Base-by-base conservation (phyloP, 1,284 basidiomycete genomes). In the Vanrija pseudolonga region DNA sequence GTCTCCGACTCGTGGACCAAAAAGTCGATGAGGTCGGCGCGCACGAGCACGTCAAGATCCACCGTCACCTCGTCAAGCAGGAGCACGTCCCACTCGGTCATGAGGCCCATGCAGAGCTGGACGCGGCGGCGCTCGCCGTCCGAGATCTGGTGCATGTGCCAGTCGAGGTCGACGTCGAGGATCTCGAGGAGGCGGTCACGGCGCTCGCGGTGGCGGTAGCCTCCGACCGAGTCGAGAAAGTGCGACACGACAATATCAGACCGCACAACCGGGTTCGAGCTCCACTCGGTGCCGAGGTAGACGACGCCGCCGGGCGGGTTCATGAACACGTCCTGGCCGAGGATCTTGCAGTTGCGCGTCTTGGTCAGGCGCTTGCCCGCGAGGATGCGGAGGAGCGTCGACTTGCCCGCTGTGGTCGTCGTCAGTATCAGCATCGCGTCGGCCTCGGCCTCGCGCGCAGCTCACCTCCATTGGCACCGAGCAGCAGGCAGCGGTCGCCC, bases 51-150 rank as follows among this genome's bases (percentile, higher is more conserved):
- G 66, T 99, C 96, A n/a, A 99, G 80, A 73, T 99, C 96, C 32
- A 98, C 96, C 0, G 95, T 98, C 50, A 98, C 90, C 80, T 99
- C 96, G 69, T 98, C 95, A 8, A 98, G 83, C 5, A 98, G 80
- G 5, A 99, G 78, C 19, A 98, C 83, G 64, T 96, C 87, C 92
- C 93, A 99, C 36, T 90, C 87, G 22, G 83, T 83, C 96, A 99
- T 98, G 22, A 99, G 81, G 3, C 96, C 96, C 83, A 97, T 95
- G 62, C 90, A 91, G 22, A 98, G 85, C 76, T 99, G 96, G 4
- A 98, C 93, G 2, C 90, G 79, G 26, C 96, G 82, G 36, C 95
- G 82, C 78, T 98, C 96, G 42, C 96, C 96, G 71, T 99, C 96
- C 17, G 90, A 94, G 62, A 98, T 95, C 58, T 84, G 77, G 67